Evolutionary conservation across 768 basidiomycete species (phyloP).

Genomic region (Infundibulicybe gibba): DNA sequence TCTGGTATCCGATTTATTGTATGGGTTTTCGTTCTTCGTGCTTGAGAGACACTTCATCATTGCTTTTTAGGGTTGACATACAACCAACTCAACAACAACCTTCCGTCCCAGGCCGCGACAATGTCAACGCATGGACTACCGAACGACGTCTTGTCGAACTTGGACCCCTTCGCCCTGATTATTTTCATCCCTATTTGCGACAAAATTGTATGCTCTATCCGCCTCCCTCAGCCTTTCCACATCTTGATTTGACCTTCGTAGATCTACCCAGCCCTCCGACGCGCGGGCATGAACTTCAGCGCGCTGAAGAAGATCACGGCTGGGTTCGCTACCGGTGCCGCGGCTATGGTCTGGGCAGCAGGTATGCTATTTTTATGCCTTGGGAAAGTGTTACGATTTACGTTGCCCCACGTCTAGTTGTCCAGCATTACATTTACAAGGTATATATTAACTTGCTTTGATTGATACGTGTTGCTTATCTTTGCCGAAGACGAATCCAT

Average conservation of each 20-base stretch:
- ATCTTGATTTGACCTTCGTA: conserved; percentile 13
- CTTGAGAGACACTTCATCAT: conserved; percentile 18
- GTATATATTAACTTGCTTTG: conserved; percentile 26
- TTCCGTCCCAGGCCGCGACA: conserved; percentile 76
- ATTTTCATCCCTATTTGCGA: conserved; percentile 74
- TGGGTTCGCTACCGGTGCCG: conserved; percentile 53
- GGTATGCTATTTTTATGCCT: conserved; percentile 31
- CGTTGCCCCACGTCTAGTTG: conserved; percentile 33
- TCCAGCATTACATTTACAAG: conserved; percentile 77
- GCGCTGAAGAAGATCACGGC: conserved; percentile 56
- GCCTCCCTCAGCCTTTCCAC: background rate
- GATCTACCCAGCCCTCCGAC: conserved; percentile 56
- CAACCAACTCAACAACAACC: conserved; percentile 75
- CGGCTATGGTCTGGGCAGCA: conserved; percentile 66
- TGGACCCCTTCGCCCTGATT: conserved; percentile 74
- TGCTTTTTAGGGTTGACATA: conserved; percentile 64
- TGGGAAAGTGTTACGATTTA: background rate
- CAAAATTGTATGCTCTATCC: conserved; percentile 40
- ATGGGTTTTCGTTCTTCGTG: conserved; percentile 7
- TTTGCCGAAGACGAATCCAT: conserved; percentile 40
- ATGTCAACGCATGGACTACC: conserved; percentile 70
- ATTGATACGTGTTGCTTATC: conserved; percentile 29
- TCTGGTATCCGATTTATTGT: conserved; percentile 73
- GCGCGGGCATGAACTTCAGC: conserved; percentile 50
- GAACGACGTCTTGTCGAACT: conserved; percentile 75